Percentiles rank a stretch among this genome's conserved stretches.
phyloP scores from a whole-genome alignment of 2,329 filamentous ascomycete genomes.

The Uncinocarpus reesii region DNA sequence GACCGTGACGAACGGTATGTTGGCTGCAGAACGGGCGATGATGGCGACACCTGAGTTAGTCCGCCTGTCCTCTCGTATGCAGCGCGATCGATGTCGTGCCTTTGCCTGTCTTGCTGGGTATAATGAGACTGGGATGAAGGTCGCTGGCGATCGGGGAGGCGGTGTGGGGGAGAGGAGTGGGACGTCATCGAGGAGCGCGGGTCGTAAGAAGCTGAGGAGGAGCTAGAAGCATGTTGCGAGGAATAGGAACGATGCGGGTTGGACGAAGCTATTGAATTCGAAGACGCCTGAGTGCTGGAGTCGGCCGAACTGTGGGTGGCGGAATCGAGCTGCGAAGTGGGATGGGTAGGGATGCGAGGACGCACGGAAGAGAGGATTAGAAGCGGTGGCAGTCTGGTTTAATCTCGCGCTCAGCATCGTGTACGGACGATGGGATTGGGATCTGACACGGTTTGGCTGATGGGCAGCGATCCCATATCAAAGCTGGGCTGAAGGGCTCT shows the following conservation, averaged over 20 bases:
- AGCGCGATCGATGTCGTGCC: conserved; percentile 4
- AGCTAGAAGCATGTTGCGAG: conserved; percentile 7
- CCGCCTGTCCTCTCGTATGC: background rate
- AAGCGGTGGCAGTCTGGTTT: conserved; percentile 4
- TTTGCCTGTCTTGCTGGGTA: background rate
- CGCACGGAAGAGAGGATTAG: conserved; percentile 3
- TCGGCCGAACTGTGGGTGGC: conserved; percentile 17
- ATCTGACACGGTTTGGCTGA: conserved; percentile 63
- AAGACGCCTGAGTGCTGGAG: conserved; percentile 22
- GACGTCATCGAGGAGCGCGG: conserved; percentile 42
- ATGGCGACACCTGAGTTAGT: conserved; percentile 24
- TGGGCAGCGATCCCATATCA: conserved; percentile 53
- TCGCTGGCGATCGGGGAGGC: conserved; percentile 15
- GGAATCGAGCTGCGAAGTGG: conserved; percentile 7
- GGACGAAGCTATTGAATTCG: conserved; percentile 14
- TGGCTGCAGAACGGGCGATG: conserved; percentile 38
- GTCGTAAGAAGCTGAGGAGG: conserved; percentile 6
- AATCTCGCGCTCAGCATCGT: conserved; percentile 12
- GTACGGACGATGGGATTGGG: conserved; percentile 53
- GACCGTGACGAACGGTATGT: conserved; percentile 38
- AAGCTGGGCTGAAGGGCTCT: conserved; percentile 12
- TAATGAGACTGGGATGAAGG: conserved; percentile 4
- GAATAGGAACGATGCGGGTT: background rate
- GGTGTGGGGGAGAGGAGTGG: conserved; percentile 26
- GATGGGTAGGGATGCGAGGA: background rate